Base-by-base conservation (phyloP, 768 basidiomycete species). In the Mycena maculata region DNA sequence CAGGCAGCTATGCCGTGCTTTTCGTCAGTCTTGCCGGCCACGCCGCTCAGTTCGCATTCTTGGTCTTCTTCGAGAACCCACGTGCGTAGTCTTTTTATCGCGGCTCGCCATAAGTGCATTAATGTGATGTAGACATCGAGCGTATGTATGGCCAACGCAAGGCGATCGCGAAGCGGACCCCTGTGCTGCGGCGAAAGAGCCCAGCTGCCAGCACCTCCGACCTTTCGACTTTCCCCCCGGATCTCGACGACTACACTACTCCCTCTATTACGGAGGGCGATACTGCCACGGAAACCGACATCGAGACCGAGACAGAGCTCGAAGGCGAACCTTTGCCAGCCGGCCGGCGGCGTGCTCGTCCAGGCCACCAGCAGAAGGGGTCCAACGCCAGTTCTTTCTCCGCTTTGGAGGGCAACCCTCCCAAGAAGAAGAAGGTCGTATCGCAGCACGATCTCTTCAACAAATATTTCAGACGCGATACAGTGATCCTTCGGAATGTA, bases 11-110 rank as follows among this genome's bases (percentile, higher is more conserved):
- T 72, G 85, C 91, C 0, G 96, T 98, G 12, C 82, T 99, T 15
- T 98, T 98, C 74, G 94, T 91, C 67, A 96, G 94, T 71, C 87
- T 99, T n/a, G 90, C 90, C 2, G 96, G 93, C 0, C 98, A 99
- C 73, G 94, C 96, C 0, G 93, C 94, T 20, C 98, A 99, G 73
- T 99, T 99, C 77, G 95, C 91, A 2, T 99, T 99, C 86, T 83
- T 99, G 57, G 85, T 96, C 18, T 91, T 91, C 78, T 99, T 99
- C 73, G 98, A 99, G 81, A 99, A 97, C 74, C 97, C 98, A 68
- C 98, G 96, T 97, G 74, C 76, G 94, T 83, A 31, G 33, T 7
- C 31, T 23, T 31, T 33, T 58, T 50, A 50, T 18, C 49, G 22
- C 57, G 60, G 33, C n/a, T 13, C 48, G 27, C 41, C 33, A 36